Evolutionary conservation across 148 eudicot genomes (phyloP).

Genomic region (Rhododendron ferrugineum): DNA sequence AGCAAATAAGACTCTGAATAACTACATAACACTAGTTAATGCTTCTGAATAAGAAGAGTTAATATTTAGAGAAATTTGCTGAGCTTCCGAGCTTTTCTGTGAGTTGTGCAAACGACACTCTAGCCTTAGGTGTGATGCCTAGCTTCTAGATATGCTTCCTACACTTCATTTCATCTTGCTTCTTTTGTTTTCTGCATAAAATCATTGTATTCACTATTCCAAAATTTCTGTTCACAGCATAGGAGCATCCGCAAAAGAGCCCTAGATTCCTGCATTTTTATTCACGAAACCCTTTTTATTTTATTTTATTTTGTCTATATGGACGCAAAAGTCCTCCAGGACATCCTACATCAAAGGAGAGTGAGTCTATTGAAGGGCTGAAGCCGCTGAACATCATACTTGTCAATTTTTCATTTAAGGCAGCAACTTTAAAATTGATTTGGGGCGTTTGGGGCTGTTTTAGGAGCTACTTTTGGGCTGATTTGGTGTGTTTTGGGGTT

Average conservation of each 20-base stretch:
- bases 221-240: background rate
- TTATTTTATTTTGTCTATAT: too few species aligned
- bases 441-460: background rate
- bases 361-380: background rate
- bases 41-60: background rate
- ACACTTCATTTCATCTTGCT: background rate
- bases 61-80: background rate
- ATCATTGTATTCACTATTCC: background rate
- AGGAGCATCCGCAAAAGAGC: background rate
- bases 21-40: background rate
- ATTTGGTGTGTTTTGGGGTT: too few species aligned
- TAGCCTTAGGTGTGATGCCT: background rate
- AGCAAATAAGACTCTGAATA: background rate
- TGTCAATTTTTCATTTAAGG: background rate
- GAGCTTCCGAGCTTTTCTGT: background rate
- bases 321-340: background rate
- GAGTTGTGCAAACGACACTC: background rate
- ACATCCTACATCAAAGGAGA: background rate
- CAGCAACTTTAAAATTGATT: background rate
- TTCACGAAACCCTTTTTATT: background rate
- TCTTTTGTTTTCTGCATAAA: too few species aligned
- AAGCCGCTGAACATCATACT: background rate
- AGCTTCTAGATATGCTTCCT: background rate
- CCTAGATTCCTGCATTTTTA: background rate
- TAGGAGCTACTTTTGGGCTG: too few species aligned